Evolutionary conservation across 2,329 filamentous ascomycete species (phyloP), one percentile per base, ranked within the genome.

Genomic region (Aspergillus pseudonomiae): DNA sequence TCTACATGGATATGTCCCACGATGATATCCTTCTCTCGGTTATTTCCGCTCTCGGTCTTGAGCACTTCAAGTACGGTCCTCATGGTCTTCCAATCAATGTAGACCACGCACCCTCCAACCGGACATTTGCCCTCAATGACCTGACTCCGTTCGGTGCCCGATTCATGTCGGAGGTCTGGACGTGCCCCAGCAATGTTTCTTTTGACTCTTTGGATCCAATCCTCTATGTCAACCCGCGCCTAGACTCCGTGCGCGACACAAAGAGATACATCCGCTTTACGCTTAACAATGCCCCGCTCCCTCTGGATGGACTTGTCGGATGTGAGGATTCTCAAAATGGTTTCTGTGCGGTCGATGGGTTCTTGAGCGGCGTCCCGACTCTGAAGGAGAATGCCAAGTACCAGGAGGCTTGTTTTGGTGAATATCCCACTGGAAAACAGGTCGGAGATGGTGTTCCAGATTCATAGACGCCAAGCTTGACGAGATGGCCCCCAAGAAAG

Each of bases 121-220:
- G 82, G 2, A 79, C 79, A 57, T 86, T 86, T 73, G 74, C 79
- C 30, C 75, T 87, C 11, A 84, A 80, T 3, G 71, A 83, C 48
- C 67, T 87, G 59, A 86, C 84, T 0, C 85, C 85, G 1, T 87
- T 87, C 65, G 84, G 83, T 30, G 85, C 80, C 3, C 80, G 83
- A 16, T 78, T 88, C 39, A 77, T 85, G 56, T 86, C 85, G 2
- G 85, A 88, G 73, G 79, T 86, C 34, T 84, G 86, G 66, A 84
- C 82, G 41, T 87, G 85, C 68, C 73, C 77, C 4, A 63, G 65
- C 1, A 54, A 68, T 24, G 50, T 52, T 2, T 65, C 63, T 0
- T 68, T 74, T 24, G 54, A 77, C 1, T 63, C 80, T 52, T 83
- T 85, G 0, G 68, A 68, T 7, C 72, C 80, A 0, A 78, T 80